Base-by-base conservation (phyloP, 2,329 filamentous ascomycete species). In the Pseudogymnoascus sp. region DNA sequence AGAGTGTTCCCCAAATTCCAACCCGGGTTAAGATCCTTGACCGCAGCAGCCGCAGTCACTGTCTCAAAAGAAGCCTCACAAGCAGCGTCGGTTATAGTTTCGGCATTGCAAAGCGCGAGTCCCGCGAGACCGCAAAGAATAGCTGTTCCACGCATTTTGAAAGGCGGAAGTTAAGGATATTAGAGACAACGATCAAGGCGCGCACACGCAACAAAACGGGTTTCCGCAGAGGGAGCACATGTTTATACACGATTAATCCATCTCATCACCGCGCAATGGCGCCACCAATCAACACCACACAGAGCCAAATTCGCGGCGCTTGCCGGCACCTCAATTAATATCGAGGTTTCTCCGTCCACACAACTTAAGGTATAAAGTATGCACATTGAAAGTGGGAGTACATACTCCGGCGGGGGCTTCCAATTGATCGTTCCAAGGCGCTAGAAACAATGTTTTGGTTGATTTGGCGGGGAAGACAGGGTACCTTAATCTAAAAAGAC, bases 1-100 rank as follows among this genome's bases (percentile, higher is more conserved):
- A 86, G 76, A 0, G 82, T 84, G 63, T 86, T 86, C 8, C 83
- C 84, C 7, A 85, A 67, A 66, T 86, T 86, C 83, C 83, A 86
- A 6, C 83, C 83, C 0, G 82, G 80, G 59, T 81, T 81, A 42
- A 84, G 74, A 7, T 74, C 77, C 4, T 75, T 74, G 59, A 84
- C 64, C 13, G 69, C 68, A n/a, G 63, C 66, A 7, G 69, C 66
- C 31, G 69, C 69, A 33, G 67, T 66, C 10, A 69, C 26, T 26
- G 67, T 66, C 13, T 63, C 68, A 14, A 69, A 70, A 10, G 64
- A 37, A 14, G 63, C 67, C n/a, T 65, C 63, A 38, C 68, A 69
- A 38, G 62, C 33, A 31, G 47, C 47, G 5, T 56, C 47, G n/a
- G 47, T 56, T 56, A 33, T 56, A 33, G 26, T 56, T 24, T 56